A percentile compares a stretch with the other conserved stretches of the same genome.
phyloP scores from a whole-genome alignment of 768 basidiomycete species.

The Russula ochroleuca region DNA sequence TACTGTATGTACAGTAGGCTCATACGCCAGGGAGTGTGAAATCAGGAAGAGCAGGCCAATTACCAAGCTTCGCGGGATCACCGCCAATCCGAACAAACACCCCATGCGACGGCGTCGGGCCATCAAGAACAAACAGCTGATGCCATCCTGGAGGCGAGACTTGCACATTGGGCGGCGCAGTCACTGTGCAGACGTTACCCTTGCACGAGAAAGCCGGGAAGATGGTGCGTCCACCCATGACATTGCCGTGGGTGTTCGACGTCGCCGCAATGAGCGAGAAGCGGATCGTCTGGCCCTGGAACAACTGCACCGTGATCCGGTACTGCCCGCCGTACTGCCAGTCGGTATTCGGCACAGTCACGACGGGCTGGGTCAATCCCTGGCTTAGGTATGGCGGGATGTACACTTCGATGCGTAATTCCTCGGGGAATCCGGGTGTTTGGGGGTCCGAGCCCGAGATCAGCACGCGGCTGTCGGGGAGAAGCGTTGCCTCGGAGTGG shows the following conservation, averaged over 20 bases:
- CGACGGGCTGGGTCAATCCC: constrained; percentile 58
- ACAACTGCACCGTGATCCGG: constrained; percentile 45
- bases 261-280: constrained; percentile 68
- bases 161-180: constrained; percentile 64
- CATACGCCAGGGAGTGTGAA: constrained; percentile 63
- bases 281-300: constrained; percentile 45
- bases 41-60: constrained; percentile 68
- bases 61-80: constrained; percentile 63
- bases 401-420: constrained; percentile 77
- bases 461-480: constrained; percentile 70
- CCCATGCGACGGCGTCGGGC: constrained; percentile 72
- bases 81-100: constrained; percentile 75
- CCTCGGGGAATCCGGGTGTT: constrained; percentile 58
- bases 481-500: constrained; percentile 65
- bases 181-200: constrained; percentile 71
- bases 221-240: constrained; percentile 66
- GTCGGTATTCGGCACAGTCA: constrained; percentile 53
- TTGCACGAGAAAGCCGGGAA: constrained; percentile 69
- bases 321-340: constrained; percentile 55
- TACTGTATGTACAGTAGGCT: not conserved
- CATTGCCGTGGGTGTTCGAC: constrained; percentile 74
- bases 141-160: constrained; percentile 75
- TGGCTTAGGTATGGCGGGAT: constrained; percentile 78
- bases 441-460: constrained; percentile 74
- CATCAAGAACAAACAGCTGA: constrained; percentile 71